A percentile compares a stretch with the other conserved stretches of the same genome.
These are phyloP conservation scores for Candida maltosa DNA, from an alignment of 805 yeast genomes.

Conservation along the genomic window DNA sequence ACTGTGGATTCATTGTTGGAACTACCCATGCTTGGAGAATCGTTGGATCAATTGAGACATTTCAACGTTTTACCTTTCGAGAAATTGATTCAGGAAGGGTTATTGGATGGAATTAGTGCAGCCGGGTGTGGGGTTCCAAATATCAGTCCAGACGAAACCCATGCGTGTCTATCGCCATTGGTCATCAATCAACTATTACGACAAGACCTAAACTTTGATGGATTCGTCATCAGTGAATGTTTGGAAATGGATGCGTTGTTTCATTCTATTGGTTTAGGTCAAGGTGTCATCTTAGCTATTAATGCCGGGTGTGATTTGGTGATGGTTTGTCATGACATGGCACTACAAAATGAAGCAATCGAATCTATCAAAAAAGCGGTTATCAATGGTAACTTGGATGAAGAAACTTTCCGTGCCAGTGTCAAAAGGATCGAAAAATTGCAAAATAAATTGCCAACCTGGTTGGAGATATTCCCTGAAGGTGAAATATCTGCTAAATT, in stretches of 20 bases:
- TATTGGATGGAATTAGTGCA: conserved; percentile 54
- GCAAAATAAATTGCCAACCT: conserved; percentile 39
- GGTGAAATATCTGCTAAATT: conserved; percentile 23
- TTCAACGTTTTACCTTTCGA: conserved; percentile 52
- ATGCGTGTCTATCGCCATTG: conserved; percentile 58
- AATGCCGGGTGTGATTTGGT: conserved; percentile 64
- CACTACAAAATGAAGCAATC: conserved; percentile 55
- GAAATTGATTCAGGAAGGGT: conserved; percentile 39
- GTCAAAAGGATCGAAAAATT: conserved; percentile 41
- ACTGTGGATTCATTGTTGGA: conserved; percentile 55
- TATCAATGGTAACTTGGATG: conserved; percentile 41
- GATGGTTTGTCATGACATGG: conserved; percentile 56
- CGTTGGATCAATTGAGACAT: conserved; percentile 48
- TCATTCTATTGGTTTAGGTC: conserved; percentile 64
- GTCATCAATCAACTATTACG: conserved; percentile 50
- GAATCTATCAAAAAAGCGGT: conserved; percentile 37
- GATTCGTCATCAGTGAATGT: conserved; percentile 59
- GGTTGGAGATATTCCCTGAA: conserved; percentile 43
- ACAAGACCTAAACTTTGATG: conserved; percentile 49
- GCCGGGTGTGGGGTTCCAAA: conserved; percentile 67
- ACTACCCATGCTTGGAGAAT: conserved; percentile 56
- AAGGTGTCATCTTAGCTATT: conserved; percentile 60
- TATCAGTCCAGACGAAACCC: conserved; percentile 56
- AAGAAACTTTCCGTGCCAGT: conserved; percentile 36
- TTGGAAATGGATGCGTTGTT: conserved; percentile 61